A percentile compares a stretch with the other conserved stretches of the same genome.
phyloP scores from a whole-genome alignment of 352 stramenopile genomes.

The Phytophthora hibernalis region DNA sequence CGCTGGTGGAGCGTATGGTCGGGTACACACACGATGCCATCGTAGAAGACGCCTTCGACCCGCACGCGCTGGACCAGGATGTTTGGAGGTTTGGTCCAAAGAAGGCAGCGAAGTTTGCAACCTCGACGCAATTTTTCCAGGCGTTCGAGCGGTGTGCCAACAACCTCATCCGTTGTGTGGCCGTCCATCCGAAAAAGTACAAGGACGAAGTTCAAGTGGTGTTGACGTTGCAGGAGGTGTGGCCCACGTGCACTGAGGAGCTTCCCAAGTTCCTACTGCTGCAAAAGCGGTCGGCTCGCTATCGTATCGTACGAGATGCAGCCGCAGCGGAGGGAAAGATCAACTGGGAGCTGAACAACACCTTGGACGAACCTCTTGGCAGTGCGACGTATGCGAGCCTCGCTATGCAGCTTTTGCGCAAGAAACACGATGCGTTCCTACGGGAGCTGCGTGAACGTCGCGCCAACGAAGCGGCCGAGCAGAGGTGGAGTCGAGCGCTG shows the following conservation, averaged over 20 bases:
- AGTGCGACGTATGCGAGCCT: slow-evolving; percentile 32
- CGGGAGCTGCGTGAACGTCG: slow-evolving; percentile 48
- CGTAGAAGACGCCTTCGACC: slow-evolving; percentile 48
- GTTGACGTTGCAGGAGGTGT: slow-evolving; percentile 48
- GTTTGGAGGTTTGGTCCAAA: slow-evolving; percentile 39
- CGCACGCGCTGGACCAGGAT: slow-evolving; percentile 45
- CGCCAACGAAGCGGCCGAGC: slow-evolving; percentile 42
- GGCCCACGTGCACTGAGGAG: slow-evolving; percentile 51
- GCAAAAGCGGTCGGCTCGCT: slow-evolving; percentile 64
- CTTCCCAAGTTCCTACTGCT: slow-evolving; percentile 66
- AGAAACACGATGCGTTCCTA: slow-evolving; percentile 62
- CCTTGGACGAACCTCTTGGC: slow-evolving; percentile 32
- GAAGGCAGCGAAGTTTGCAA: slow-evolving; percentile 27
- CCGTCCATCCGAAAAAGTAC: slow-evolving; percentile 11
- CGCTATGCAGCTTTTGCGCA: slow-evolving; percentile 57
- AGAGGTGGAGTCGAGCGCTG: slow-evolving; percentile 48
- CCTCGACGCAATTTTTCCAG: slow-evolving; percentile 30
- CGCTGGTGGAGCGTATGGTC: slow-evolving; percentile 56
- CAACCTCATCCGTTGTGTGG: slow-evolving; percentile 46
- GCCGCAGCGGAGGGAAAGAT: slow-evolving; percentile 10
- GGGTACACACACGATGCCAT: slow-evolving; percentile 46
- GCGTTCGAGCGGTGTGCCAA: slow-evolving; percentile 40
- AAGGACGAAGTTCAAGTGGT: slow-evolving; percentile 1
- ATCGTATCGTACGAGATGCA: slow-evolving; percentile 39
- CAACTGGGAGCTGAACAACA: slow-evolving; percentile 47